phyloP scores from a whole-genome alignment of 208 protist genomes.

The Leishmania tarentolae region DNA sequence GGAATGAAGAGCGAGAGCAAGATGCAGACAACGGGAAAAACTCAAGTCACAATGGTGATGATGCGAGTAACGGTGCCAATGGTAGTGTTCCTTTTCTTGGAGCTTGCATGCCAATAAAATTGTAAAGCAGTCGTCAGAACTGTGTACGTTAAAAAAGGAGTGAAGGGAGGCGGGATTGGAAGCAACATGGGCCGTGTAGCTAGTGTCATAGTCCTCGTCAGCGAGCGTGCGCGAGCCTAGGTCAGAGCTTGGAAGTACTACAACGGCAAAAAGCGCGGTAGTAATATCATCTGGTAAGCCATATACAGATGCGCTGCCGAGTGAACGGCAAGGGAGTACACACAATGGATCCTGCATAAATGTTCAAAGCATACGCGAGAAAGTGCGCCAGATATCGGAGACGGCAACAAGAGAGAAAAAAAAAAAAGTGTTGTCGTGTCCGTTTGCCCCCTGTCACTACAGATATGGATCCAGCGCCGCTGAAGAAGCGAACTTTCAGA shows the following conservation, averaged over 20 bases:
- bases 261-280: not conserved
- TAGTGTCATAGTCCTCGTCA: not conserved
- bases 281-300: not conserved
- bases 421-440: not conserved
- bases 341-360: not conserved
- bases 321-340: not conserved
- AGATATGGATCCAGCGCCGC: not conserved
- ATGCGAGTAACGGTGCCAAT: not conserved
- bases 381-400: not conserved
- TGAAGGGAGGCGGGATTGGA: not conserved
- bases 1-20: too few species aligned
- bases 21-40: not conserved
- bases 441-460: not conserved
- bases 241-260: not conserved
- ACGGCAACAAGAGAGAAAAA: not conserved
- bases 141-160: not conserved
- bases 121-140: not conserved
- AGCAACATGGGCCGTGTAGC: not conserved
- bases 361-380: not conserved
- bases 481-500: not conserved
- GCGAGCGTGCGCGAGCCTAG: not conserved
- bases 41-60: not conserved
- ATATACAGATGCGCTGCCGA: not conserved
- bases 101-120: not conserved
- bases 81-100: slow-evolving; percentile 4